A percentile compares a stretch with the other conserved stretches of the same genome.
Evolutionary conservation across 2,329 filamentous ascomycete species (phyloP).

Genomic region (Chalaropsis ovoidea): DNA sequence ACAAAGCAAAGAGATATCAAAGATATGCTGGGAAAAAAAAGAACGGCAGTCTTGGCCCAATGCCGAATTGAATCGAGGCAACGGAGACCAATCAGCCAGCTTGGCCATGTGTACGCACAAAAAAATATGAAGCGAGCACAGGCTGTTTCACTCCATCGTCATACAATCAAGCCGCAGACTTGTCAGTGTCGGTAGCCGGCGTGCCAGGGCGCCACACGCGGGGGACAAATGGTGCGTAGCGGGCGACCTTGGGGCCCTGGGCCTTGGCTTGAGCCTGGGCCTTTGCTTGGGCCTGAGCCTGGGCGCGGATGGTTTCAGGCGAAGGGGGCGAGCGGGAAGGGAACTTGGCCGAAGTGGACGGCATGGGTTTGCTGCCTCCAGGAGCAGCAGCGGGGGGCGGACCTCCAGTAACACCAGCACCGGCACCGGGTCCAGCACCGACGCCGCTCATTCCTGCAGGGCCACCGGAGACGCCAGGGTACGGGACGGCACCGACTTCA

Average conservation of each 20-base stretch:
- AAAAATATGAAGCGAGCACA: neutral
- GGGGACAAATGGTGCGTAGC: slow-evolving; percentile 22
- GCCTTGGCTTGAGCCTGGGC: slow-evolving; percentile 7
- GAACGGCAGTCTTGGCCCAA: neutral
- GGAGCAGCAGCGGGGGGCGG: neutral
- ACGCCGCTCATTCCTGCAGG: too few species aligned
- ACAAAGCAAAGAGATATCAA: neutral
- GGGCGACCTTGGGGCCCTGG: slow-evolving; percentile 22
- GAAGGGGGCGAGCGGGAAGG: slow-evolving; percentile 14
- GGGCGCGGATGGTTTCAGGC: neutral
- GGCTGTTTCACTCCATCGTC: neutral
- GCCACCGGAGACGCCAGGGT: neutral
- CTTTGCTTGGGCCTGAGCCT: slow-evolving; percentile 4
- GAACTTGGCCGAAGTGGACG: neutral
- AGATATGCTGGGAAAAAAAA: neutral
- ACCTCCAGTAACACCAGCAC: neutral
- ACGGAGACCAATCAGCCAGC: neutral
- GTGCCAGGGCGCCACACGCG: slow-evolving; percentile 16
- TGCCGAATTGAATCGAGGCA: neutral
- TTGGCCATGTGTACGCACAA: neutral
- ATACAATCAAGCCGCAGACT: neutral
- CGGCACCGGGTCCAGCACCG: neutral
- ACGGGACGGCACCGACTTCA: neutral
- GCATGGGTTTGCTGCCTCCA: neutral
- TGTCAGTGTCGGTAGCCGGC: slow-evolving; percentile 9